A percentile compares a stretch with the other conserved stretches of the same genome.
Conservation (phyloP, 768 basidiomycete genomes). For the Lactifluus piperatus region DNA sequence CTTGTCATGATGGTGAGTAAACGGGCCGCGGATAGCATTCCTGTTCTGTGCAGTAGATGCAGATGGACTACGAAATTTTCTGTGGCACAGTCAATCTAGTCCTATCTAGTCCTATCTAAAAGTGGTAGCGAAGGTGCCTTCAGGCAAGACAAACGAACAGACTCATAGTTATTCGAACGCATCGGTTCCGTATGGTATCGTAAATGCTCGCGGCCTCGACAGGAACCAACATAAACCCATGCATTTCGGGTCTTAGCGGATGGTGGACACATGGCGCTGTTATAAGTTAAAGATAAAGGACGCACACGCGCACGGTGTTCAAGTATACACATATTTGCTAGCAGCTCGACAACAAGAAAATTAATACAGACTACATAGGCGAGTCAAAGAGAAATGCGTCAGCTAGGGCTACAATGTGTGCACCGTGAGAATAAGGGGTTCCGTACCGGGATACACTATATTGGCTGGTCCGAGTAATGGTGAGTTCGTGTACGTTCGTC, state of each 20-base stretch:
- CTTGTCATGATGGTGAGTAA: too few relatives aligned
- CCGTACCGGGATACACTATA: constrained; percentile 34
- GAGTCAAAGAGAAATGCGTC: constrained; percentile 21
- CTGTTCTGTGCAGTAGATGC: too few relatives aligned
- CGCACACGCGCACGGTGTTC: constrained; percentile 9
- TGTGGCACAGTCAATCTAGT: too few relatives aligned
- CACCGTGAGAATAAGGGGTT: constrained; percentile 12
- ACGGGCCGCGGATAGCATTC: too few relatives aligned
- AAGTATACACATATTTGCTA: constrained; percentile 26
- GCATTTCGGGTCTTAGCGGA: background rate
- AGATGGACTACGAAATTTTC: background rate
- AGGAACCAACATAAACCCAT: background rate
- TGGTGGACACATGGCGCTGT: background rate
- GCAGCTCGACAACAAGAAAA: constrained; percentile 21
- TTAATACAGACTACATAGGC: constrained; percentile 30
- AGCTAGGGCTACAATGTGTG: constrained; percentile 27
- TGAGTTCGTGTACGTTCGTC: constrained; percentile 21
- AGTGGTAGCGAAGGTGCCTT: background rate
- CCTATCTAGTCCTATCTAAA: background rate
- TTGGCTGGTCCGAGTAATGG: constrained; percentile 15
- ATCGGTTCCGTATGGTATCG: background rate
- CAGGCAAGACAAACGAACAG: background rate
- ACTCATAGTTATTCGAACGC: too few relatives aligned
- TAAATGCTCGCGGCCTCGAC: background rate
- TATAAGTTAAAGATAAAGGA: background rate